phyloP scores from a whole-genome alignment of 345 rosid species.

The Salix suchowensis region DNA sequence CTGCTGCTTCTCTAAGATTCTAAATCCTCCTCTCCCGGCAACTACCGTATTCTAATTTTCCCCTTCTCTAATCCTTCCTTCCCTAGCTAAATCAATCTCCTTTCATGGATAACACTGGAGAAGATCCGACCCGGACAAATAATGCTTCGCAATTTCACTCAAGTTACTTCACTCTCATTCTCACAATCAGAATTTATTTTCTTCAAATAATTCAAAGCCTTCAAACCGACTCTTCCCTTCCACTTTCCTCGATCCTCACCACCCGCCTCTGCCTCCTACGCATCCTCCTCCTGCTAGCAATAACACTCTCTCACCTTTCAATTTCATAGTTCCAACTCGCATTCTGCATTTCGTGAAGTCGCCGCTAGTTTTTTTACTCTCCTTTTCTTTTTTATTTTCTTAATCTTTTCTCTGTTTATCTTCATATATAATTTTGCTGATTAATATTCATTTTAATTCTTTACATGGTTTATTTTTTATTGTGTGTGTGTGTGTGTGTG shows the following conservation, averaged over 20 bases:
- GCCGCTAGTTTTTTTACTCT: constrained; percentile 25
- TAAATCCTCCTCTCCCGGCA: neutral
- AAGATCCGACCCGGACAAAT: constrained; percentile 36
- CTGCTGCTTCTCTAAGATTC: neutral
- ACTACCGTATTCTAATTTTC: neutral
- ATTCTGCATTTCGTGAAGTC: constrained; percentile 33
- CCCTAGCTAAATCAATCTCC: neutral
- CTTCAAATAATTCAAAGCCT: neutral
- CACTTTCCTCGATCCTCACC: constrained; percentile 3
- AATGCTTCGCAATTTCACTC: constrained; percentile 40
- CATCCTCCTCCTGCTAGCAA: neutral
- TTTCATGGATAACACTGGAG: constrained; percentile 40
- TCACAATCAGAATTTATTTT: constrained; percentile 17
- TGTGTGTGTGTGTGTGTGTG: too few relatives aligned
- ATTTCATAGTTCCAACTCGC: constrained; percentile 11
- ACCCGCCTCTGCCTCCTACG: constrained; percentile 9
- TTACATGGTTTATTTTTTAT: neutral
- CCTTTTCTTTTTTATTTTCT: neutral
- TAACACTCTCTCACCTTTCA: constrained; percentile 13
- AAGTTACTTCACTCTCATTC: constrained; percentile 33
- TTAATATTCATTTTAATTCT: neutral
- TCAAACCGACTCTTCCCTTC: constrained; percentile 19
- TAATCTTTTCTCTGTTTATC: neutral
- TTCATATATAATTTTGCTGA: neutral
- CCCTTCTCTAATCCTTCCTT: neutral